A percentile compares a stretch with the other conserved stretches of the same genome.
phyloP scores from a whole-genome alignment of 257 asterid genomes.

The Thymus quinquecostatus region DNA sequence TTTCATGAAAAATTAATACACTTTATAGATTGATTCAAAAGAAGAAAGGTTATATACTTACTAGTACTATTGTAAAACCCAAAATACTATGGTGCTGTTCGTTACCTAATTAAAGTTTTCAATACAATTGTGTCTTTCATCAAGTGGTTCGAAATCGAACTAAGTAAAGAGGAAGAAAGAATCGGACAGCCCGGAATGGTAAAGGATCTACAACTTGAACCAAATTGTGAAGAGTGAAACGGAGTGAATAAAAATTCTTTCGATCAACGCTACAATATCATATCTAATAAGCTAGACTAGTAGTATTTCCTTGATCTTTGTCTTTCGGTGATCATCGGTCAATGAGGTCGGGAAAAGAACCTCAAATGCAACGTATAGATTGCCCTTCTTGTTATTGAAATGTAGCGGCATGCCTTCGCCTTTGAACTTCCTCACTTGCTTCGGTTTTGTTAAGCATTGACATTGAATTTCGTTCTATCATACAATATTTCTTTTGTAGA shows the following conservation, averaged over 20 bases:
- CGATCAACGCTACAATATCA: slow-evolving; percentile 19
- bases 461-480: too few relatives aligned
- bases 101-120: neutral
- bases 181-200: neutral
- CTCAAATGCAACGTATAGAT: slow-evolving; percentile 77
- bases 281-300: slow-evolving; percentile 26
- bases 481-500: neutral
- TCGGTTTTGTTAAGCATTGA: slow-evolving; percentile 86
- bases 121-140: neutral
- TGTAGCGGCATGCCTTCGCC: slow-evolving; percentile 96
- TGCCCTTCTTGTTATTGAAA: slow-evolving; percentile 86
- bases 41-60: too few relatives aligned
- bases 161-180: slow-evolving; percentile 11
- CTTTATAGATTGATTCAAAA: too few relatives aligned
- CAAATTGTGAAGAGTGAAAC: slow-evolving; percentile 35
- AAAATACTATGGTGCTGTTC: too few relatives aligned
- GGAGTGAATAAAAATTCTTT: neutral
- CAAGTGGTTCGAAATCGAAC: neutral
- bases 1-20: too few relatives aligned
- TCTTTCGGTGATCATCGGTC: slow-evolving; percentile 69
- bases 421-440: slow-evolving; percentile 83
- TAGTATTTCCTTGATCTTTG: slow-evolving; percentile 71
- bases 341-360: slow-evolving; percentile 82
- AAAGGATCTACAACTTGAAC: slow-evolving; percentile 35
- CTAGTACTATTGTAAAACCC: too few relatives aligned